Evolutionary conservation across 352 stramenopile species (phyloP).

Genomic region (Phytophthora rubi): DNA sequence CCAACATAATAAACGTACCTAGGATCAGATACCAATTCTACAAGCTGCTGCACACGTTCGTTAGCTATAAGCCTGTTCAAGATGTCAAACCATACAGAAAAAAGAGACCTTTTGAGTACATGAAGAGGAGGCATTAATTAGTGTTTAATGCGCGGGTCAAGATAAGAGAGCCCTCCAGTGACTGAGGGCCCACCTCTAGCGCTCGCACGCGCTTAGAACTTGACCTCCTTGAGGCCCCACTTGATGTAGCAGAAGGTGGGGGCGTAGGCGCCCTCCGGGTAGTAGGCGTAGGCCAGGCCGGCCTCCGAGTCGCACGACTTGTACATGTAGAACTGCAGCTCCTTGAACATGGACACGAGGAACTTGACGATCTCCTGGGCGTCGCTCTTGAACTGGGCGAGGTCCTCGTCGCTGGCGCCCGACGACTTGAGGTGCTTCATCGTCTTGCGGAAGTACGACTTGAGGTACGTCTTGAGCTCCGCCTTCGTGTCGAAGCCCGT

Average conservation of each 20-base stretch:
- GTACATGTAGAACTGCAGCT: slow-evolving; percentile 79
- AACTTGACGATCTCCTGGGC: slow-evolving; percentile 75
- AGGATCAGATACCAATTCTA: too few species aligned
- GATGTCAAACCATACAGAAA: neutral
- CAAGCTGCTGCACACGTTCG: too few species aligned
- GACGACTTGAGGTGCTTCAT: slow-evolving; percentile 71
- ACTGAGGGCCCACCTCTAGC: slow-evolving; percentile 19
- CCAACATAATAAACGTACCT: neutral
- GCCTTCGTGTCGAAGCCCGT: slow-evolving; percentile 69
- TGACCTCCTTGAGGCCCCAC: slow-evolving; percentile 76
- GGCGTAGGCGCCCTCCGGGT: slow-evolving; percentile 59
- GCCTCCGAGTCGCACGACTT: slow-evolving; percentile 69
- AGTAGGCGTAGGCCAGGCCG: slow-evolving; percentile 69
- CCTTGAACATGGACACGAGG: slow-evolving; percentile 66
- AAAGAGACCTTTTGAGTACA: slow-evolving; percentile 14
- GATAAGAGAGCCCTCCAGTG: slow-evolving; percentile 2
- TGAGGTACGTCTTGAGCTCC: slow-evolving; percentile 76
- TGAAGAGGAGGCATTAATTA: slow-evolving; percentile 46
- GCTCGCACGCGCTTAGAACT: slow-evolving; percentile 56
- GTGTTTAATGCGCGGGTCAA: slow-evolving; percentile 45
- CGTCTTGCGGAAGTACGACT: slow-evolving; percentile 72
- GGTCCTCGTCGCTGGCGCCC: slow-evolving; percentile 48
- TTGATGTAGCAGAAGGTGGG: slow-evolving; percentile 74
- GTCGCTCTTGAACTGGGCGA: slow-evolving; percentile 63
- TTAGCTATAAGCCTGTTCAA: too few species aligned